Base-by-base conservation (phyloP, 2,329 filamentous ascomycete species). In the Fusarium veterinarium region DNA sequence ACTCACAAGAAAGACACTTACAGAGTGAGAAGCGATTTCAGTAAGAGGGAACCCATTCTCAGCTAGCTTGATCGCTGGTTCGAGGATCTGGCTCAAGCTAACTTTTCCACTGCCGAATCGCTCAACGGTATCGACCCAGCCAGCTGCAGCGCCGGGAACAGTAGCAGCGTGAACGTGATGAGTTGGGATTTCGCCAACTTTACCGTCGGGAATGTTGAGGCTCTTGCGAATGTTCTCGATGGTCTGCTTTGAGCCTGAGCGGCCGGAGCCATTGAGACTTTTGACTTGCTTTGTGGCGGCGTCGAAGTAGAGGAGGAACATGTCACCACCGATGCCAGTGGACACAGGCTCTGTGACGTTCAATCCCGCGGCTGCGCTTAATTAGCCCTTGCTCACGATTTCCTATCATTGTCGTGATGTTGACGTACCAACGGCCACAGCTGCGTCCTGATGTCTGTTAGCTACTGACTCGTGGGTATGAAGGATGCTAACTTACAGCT, bases 321-420 rank as follows among this genome's bases (percentile, higher is more conserved):
- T 95, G 83, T 99, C 96, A 71, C 96, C 96, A 64, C 96, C 96
- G 67, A 99, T 98, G 44, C 96, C 96, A 1, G 96, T 98, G 10
- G 93, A 96, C 66, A 91, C 91, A 12, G 96, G 96, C 80, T 99
- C 96, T 1, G 95, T 97, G 79, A 98, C 89, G 83, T 98, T 98
- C 63, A 99, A 86, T 9, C 91, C 95, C 37, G 96, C 96, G 48
- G 96, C 95, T 94, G 64, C 8, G 6, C 9, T 8, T 8, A 0
- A 9, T 33, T 57, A 67, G 55, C 37, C 20, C 12, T 37, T 4
- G 3, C 25, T 14, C 19, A 19, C 2, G 6, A 8, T 9, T n/a
- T 28, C 1, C 8, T 4, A 8, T 3, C 0, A 1, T 1, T 7
- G 2, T 19, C 6, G 52, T 14, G 10, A 2, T 17, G 1, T 41